phyloP scores from a whole-genome alignment of 2,329 filamentous ascomycete genomes.

The Leptosphaerulina australis region DNA sequence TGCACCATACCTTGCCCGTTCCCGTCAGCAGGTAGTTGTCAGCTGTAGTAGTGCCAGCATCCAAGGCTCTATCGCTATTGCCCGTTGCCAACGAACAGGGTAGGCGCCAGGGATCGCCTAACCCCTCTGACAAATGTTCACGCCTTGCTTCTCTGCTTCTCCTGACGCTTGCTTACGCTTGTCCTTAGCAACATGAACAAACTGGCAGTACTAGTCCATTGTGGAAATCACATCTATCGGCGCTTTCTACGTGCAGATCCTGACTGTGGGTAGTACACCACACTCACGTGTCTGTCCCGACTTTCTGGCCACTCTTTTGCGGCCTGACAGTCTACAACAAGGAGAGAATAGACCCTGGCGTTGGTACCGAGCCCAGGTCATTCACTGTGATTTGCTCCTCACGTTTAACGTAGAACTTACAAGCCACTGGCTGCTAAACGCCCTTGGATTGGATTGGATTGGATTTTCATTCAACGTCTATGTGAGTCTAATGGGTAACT shows the following conservation, averaged over 20 bases:
- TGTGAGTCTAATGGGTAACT: no score
- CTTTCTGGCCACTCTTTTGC: neutral
- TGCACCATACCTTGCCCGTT: no score
- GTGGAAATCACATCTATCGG: neutral
- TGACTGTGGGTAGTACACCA: neutral
- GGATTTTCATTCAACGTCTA: no score
- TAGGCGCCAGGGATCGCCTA: no score
- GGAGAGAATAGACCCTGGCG: neutral
- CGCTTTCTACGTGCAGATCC: neutral
- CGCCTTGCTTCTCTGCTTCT: no score
- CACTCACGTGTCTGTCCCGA: neutral
- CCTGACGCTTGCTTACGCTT: neutral
- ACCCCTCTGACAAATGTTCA: no score
- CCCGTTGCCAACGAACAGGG: no score
- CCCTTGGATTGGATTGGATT: no score
- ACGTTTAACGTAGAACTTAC: neutral
- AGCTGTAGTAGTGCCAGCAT: no score
- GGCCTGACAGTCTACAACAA: no score
- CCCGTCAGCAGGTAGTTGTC: no score
- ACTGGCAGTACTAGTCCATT: neutral
- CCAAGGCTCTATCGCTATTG: no score
- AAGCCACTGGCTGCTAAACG: neutral
- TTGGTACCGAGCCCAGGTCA: neutral
- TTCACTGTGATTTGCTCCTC: neutral
- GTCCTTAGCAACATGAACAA: neutral